Evolutionary conservation across 768 basidiomycete genomes (phyloP).

Genomic region (Fistulinella prunicolor): DNA sequence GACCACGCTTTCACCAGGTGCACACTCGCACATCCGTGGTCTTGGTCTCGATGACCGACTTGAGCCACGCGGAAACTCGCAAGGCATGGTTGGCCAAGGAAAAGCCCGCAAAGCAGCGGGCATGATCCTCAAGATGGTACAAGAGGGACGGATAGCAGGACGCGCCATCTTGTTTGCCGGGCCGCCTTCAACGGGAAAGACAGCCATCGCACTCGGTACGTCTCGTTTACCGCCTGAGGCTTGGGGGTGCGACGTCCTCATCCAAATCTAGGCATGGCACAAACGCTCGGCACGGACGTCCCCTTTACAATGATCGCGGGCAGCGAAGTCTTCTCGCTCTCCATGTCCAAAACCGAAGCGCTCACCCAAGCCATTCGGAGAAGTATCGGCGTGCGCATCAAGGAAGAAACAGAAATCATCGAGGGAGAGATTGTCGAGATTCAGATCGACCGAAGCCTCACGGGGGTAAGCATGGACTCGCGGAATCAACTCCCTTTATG

Average conservation of each 20-base stretch:
- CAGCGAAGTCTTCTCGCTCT: conserved; percentile 96
- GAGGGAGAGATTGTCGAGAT: conserved; percentile 99
- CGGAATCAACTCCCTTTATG: neutral
- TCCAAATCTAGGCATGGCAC: conserved; percentile 89
- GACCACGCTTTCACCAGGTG: conserved; percentile 45
- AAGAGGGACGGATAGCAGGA: conserved; percentile 93
- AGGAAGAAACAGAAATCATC: conserved; percentile 95
- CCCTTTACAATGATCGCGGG: conserved; percentile 98
- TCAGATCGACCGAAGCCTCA: conserved; percentile 94
- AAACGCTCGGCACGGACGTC: conserved; percentile 89
- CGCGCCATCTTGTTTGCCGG: conserved; percentile 97
- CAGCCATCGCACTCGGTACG: conserved; percentile 94
- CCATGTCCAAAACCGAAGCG: conserved; percentile 98
- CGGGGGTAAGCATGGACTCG: conserved; percentile 59
- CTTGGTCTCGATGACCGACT: conserved; percentile 90
- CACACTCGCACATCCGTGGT: conserved; percentile 93
- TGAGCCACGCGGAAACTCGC: conserved; percentile 83
- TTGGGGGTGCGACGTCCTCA: neutral
- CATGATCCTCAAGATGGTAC: conserved; percentile 97
- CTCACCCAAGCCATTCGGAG: conserved; percentile 94
- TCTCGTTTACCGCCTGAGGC: neutral
- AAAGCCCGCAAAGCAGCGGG: conserved; percentile 97
- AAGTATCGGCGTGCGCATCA: conserved; percentile 96
- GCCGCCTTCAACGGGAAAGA: conserved; percentile 96
- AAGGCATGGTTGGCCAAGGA: conserved; percentile 97